Evolutionary conservation across 495 filamentous ascomycete genomes (phyloP).

Genomic region (Neurospora pannonica): DNA sequence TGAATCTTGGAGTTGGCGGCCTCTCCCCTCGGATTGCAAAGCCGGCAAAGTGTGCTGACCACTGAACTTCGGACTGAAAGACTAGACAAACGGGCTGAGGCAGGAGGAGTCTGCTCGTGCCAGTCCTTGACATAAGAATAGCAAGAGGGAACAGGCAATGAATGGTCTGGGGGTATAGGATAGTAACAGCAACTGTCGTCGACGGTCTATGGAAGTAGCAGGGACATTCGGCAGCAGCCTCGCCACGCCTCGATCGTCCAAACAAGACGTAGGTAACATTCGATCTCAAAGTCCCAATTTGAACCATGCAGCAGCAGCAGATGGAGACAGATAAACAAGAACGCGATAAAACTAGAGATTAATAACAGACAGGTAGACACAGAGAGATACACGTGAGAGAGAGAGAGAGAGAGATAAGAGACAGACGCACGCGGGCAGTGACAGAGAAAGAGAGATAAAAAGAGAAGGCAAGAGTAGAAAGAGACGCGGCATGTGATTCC

Average conservation of each 20-base stretch:
- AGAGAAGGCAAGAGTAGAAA: constrained; percentile 1
- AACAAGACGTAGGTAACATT: neutral
- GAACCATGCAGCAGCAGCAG: constrained; percentile 1
- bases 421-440: constrained; percentile 2
- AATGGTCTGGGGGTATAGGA: neutral
- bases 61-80: neutral
- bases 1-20: neutral
- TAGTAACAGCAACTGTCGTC: neutral
- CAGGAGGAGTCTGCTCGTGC: neutral
- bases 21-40: neutral
- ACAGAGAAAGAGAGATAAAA: constrained; percentile 7
- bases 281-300: neutral
- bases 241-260: neutral
- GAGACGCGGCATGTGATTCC: constrained; percentile 2
- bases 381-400: neutral
- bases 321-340: constrained; percentile 9
- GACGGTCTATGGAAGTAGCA: neutral
- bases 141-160: neutral
- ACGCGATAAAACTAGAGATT: constrained; percentile 18
- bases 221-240: neutral
- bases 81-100: neutral
- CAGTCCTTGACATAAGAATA: neutral
- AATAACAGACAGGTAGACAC: constrained; percentile 20
- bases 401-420: neutral
- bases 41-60: neutral